Evolutionary conservation across 192 early-diverging fungal species (phyloP).

Genomic region (Paraglomus occultum): DNA sequence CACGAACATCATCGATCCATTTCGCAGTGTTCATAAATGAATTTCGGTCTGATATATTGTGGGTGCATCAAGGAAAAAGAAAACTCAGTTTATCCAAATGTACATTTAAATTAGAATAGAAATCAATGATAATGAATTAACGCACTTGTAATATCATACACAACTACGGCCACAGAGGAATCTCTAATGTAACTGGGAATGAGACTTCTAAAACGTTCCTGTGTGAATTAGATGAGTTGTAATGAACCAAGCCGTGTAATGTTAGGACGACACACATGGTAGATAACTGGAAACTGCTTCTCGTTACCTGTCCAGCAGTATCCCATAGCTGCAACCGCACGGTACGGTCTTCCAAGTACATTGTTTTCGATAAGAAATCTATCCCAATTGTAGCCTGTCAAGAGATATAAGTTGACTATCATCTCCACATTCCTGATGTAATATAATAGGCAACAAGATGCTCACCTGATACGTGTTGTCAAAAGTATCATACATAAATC

Average conservation of each 20-base stretch:
- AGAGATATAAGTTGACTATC: background rate
- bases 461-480: constrained; percentile 93
- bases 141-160: constrained; percentile 96
- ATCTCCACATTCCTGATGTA: constrained; percentile 70
- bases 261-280: background rate
- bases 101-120: background rate
- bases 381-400: constrained; percentile 96
- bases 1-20: constrained; percentile 99
- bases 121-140: constrained; percentile 2
- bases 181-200: constrained; percentile 99
- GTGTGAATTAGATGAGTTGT: constrained; percentile 17
- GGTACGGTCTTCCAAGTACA: constrained; percentile 98
- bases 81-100: background rate
- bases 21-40: constrained; percentile 97
- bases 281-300: background rate
- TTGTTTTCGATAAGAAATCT: constrained; percentile 98
- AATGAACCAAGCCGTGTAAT: background rate
- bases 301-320: constrained; percentile 86
- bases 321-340: constrained; percentile 99
- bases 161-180: constrained; percentile 95
- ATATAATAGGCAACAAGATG: constrained; percentile 97
- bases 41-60: constrained; percentile 68
- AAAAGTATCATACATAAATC: constrained; percentile 99
- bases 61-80: background rate
- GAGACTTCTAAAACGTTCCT: constrained; percentile 95